A percentile compares a stretch with the other conserved stretches of the same genome.
These are phyloP conservation scores for Pochonia chlamydosporia DNA, from an alignment of 2,329 filamentous ascomycete species.

Conservation along the genomic window DNA sequence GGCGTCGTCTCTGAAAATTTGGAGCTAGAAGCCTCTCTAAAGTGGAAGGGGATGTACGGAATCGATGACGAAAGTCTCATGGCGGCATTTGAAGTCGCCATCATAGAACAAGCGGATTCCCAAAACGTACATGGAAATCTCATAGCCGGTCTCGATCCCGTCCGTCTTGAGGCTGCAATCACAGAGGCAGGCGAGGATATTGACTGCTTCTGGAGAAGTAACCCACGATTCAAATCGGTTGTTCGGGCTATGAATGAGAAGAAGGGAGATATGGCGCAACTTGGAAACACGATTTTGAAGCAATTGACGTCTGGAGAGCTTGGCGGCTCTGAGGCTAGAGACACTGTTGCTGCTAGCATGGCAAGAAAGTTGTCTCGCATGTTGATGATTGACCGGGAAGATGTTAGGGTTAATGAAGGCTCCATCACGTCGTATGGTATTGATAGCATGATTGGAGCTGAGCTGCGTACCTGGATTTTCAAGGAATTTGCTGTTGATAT, in stretches of 20 bases:
- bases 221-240: not conserved
- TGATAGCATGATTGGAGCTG: constrained; percentile 30
- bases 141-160: not conserved
- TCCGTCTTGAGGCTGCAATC: not conserved
- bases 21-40: constrained; percentile 7
- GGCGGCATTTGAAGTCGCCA: not conserved
- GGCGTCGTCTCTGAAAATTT: constrained; percentile 28
- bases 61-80: not conserved
- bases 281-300: not conserved
- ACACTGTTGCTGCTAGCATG: not conserved
- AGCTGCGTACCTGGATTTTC: constrained; percentile 30
- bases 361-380: not conserved
- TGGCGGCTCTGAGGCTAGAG: not conserved
- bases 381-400: not conserved
- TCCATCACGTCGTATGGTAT: constrained; percentile 25
- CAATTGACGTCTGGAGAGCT: not conserved
- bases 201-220: not conserved
- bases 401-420: not conserved
- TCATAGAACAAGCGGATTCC: not conserved
- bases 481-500: constrained; percentile 31
- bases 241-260: not conserved
- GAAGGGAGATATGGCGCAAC: not conserved
- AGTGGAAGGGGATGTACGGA: not conserved
- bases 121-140: not conserved
- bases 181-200: not conserved